phyloP scores from a whole-genome alignment of 768 basidiomycete genomes.

The Hydnum rufescens region DNA sequence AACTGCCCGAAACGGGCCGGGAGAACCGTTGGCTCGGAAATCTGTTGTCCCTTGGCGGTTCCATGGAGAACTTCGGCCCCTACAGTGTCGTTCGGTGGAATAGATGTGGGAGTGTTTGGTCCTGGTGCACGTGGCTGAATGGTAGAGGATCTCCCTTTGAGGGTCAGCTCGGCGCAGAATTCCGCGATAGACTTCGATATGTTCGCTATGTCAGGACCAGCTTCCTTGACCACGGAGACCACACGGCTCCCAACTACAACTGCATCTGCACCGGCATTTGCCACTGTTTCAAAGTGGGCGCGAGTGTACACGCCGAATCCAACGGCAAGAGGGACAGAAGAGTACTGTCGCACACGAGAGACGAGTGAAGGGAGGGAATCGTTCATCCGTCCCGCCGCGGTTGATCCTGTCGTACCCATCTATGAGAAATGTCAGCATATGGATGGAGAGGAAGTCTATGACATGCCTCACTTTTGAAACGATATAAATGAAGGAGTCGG shows the following conservation, averaged over 20 bases:
- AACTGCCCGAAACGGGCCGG: slow-evolving; percentile 85
- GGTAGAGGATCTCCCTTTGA: slow-evolving; percentile 17
- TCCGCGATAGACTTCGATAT: slow-evolving; percentile 37
- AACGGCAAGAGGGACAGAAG: slow-evolving; percentile 73
- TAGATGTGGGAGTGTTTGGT: slow-evolving; percentile 8
- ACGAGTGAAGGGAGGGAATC: slow-evolving; percentile 65
- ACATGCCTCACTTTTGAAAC: slow-evolving; percentile 62
- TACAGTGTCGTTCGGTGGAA: slow-evolving; percentile 16
- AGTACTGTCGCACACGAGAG: slow-evolving; percentile 55
- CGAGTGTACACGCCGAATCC: slow-evolving; percentile 92
- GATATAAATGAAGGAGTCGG: slow-evolving; percentile 94
- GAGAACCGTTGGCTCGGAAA: slow-evolving; percentile 25
- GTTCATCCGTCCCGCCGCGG: slow-evolving; percentile 50
- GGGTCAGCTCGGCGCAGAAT: slow-evolving; percentile 55
- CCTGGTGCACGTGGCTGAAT: slow-evolving; percentile 9
- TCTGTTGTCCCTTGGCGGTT: neutral
- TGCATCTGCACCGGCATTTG: slow-evolving; percentile 78
- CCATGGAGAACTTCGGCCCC: slow-evolving; percentile 17
- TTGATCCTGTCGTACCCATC: slow-evolving; percentile 99
- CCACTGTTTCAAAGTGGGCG: slow-evolving; percentile 71
- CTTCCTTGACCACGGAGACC: slow-evolving; percentile 56
- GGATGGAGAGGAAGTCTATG: neutral
- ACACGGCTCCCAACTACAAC: slow-evolving; percentile 86
- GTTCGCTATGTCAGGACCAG: slow-evolving; percentile 22
- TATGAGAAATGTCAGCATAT: slow-evolving; percentile 13